Base-by-base conservation (phyloP, 148 eudicot genomes). In the Drosera capensis region DNA sequence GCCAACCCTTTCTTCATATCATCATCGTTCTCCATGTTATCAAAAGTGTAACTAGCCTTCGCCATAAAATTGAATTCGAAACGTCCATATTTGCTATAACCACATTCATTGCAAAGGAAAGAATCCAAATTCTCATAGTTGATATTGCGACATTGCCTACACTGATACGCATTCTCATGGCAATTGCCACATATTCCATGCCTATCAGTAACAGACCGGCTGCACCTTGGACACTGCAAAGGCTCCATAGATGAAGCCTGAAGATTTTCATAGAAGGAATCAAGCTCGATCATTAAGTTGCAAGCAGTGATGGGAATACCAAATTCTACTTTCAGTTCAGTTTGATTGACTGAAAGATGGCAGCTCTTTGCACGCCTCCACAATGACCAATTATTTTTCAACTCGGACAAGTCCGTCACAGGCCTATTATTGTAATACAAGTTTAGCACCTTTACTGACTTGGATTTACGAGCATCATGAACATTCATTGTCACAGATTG, bases 321-420 rank as follows among this genome's bases (percentile, higher is more conserved):
- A 51, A 92, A 92, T 47, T 92, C 99, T 23, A 92, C 94, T 79
- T 79, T 92, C 28, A 85, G 68, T 58, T 92, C 99, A 42, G 90
- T 81, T 71, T 85, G 99, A 68, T 70, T 81, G 44, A 82, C 79
- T 57, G 90, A 72, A 53, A 92, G 95, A 65, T 85, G 95, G 63
- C 99, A 92, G 58, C 78, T 76, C 67, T 82, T 92, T 36, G 99
- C 99, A 60, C 99, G 94, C 67, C 85, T 92, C 99, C 99, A 92
- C 68, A 92, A 52, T 12, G 99, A 71, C 99, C 99, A 92, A 60
- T 82, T 92, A 52, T 92, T 92, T 62, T 86, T 92, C 70, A 92
- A 63, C 77, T 92, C 99, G 5, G 99, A 82, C 62, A 92, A 65
- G 64, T 92, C 99, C 25, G 95, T 65, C 64, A 92, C 99, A 23